Evolutionary conservation across 2,329 filamentous ascomycete species (phyloP), one percentile per base, ranked within the genome.

Genomic region (Stachybotrys elegans): DNA sequence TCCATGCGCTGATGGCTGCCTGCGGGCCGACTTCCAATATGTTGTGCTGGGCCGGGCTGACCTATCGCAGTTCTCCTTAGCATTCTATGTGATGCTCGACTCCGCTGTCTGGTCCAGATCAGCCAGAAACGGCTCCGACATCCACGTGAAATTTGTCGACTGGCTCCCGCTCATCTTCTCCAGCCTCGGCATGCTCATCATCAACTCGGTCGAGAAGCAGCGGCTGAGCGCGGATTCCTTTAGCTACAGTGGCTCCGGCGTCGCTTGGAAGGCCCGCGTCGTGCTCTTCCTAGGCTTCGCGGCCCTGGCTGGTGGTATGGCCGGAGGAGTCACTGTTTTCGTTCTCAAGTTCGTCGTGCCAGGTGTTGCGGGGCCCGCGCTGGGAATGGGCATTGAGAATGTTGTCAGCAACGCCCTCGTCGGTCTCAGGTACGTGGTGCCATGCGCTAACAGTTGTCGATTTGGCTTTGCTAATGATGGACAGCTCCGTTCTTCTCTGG

Each of bases 91-190:
- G 58, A 76, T 85, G 66, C 78, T 85, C 63, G 81, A 85, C 63
- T 73, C 78, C 5, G 79, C 81, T 49, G 79, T 84, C 40, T 85
- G 79, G 79, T 84, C 81, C 54, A 78, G 81, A 57, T 79, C 76
- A 12, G 44, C 69, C 48, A 69, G 67, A 51, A 85, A 85, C 68
- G 75, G 71, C 47, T 81, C 78, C 44, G 66, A 74, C 61, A 55
- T 70, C 29, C 81, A 85, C 67, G 71, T 86, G 56, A 79, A 71
- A 52, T 86, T 84, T 57, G 72, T 83, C 63, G 81, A 85, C 74
- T 85, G 81, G 81, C 75, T 84, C 51, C 81, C 81, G 42, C 73
- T 85, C 52, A 75, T 84, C 62, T 84, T 84, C 69, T 79, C 75
- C 52, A 73, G 75, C 50, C 70, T 84, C 49, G 81, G 82, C 50